These are phyloP conservation scores for Talaromyces funiculosus DNA, from an alignment of 2,329 filamentous ascomycete species.

Conservation along the genomic window DNA sequence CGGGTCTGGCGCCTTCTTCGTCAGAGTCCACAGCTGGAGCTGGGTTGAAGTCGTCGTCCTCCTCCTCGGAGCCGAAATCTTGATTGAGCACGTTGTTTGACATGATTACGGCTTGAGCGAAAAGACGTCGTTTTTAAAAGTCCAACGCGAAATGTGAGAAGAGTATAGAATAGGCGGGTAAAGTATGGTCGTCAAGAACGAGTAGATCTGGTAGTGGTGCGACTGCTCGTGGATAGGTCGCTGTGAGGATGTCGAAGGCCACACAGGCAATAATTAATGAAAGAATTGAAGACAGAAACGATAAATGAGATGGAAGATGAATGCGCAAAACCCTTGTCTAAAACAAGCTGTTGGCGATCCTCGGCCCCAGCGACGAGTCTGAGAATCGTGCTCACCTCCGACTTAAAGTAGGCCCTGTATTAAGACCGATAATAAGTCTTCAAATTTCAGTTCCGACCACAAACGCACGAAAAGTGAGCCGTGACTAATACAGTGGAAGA, in stretches of 20 bases:
- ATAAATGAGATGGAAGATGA: background rate
- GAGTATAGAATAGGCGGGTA: background rate
- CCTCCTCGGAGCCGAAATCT: slow-evolving; percentile 56
- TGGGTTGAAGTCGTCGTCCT: slow-evolving; percentile 88
- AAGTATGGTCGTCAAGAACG: background rate
- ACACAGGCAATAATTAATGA: background rate
- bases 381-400: background rate
- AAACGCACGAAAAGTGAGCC: background rate
- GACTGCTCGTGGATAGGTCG: background rate
- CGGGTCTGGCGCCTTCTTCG: slow-evolving; percentile 40
- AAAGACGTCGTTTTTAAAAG: background rate
- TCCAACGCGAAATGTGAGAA: background rate
- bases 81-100: slow-evolving; percentile 45
- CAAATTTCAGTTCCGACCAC: background rate
- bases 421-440: background rate
- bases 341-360: background rate
- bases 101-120: slow-evolving; percentile 14
- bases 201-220: background rate
- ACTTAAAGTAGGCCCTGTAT: background rate
- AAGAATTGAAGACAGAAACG: background rate
- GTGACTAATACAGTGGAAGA: background rate
- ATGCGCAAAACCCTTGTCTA: background rate
- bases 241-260: background rate
- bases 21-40: slow-evolving; percentile 68
- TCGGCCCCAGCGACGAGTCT: background rate